Base-by-base conservation (phyloP, 352 stramenopile species). In the Globisporangium sylvaticum region DNA sequence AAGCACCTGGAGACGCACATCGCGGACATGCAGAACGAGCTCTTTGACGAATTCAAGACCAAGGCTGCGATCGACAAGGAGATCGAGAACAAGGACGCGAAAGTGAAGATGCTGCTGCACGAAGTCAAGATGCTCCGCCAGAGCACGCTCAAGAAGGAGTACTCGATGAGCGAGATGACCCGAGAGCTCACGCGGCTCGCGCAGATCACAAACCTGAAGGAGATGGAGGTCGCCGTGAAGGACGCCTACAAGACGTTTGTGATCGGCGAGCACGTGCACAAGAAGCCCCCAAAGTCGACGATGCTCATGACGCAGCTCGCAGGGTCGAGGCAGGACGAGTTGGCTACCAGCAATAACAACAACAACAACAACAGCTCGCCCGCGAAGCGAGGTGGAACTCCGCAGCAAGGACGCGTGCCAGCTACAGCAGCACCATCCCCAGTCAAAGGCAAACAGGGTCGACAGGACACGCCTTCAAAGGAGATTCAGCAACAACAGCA, bases 211-310 rank as follows among this genome's bases (percentile, higher is more conserved):
- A 92, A 92, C 56, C 74, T 80, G 24, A 95, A 93, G 57, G 87
- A 95, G 20, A 73, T 93, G n/a, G 87, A 93, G 24, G 77, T 72
- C 3, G 87, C 87, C 0, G 84, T 95, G 15, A 95, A 95, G 66
- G 84, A 93, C 46, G 83, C 84, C 1, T 93, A 93, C 68, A 88
- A 81, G 57, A 69, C 80, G 6, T 87, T 87, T 62, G 84, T 92
- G 20, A 92, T 92, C 20, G 86, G 84, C 9, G 86, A 94, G 64
- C 72, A 73, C 1, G 60, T 81, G 31, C 75, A 83, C 48, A 91
- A 89, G 69, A 90, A 90, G 53, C 78, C 77, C 15, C 75, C 72
- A n/a, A 79, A 76, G 66, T 34, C 50, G 25, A 57, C 42, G 18
- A 20, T 48, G n/a, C n/a, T n/a, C 31, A 31, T 61, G 24, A 8